Conservation (phyloP, 2,329 filamentous ascomycete genomes). For the Apiospora phragmitis region DNA sequence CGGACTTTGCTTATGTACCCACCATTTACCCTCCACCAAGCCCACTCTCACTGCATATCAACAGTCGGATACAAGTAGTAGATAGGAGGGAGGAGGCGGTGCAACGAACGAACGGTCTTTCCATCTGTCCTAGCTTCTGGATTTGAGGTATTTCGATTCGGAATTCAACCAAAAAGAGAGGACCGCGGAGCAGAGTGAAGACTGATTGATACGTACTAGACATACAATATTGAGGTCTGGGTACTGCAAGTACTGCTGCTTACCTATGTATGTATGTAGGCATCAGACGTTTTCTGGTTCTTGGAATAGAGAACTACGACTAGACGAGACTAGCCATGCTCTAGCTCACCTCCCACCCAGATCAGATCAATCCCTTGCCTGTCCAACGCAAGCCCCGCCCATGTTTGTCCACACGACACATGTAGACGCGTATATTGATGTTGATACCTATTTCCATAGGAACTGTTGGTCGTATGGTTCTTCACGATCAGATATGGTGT, state of each 20-base stretch:
- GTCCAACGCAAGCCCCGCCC: not conserved
- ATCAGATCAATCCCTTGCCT: slow-evolving; percentile 5
- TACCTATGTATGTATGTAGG: not conserved
- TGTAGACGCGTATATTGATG: not conserved
- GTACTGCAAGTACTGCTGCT: not conserved
- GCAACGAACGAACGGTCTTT: not conserved
- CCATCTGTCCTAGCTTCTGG: not conserved
- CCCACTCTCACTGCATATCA: slow-evolving; percentile 4
- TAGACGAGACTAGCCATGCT: not conserved
- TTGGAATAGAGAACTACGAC: not conserved
- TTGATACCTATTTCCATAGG: not conserved
- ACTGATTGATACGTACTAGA: not conserved
- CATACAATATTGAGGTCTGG: not conserved
- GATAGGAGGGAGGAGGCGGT: not conserved
- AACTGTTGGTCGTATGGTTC: not conserved
- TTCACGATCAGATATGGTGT: not conserved
- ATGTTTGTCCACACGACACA: not conserved
- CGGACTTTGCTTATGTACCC: slow-evolving; percentile 6
- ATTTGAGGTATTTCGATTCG: not conserved
- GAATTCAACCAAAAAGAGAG: not conserved
- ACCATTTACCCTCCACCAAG: slow-evolving; percentile 7
- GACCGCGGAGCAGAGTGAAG: not conserved
- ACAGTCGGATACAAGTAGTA: not conserved
- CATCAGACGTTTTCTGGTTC: not conserved
- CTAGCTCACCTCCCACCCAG: not conserved